Conservation (phyloP, 2,329 filamentous ascomycete species). For the Cladophialophora bantiana region DNA sequence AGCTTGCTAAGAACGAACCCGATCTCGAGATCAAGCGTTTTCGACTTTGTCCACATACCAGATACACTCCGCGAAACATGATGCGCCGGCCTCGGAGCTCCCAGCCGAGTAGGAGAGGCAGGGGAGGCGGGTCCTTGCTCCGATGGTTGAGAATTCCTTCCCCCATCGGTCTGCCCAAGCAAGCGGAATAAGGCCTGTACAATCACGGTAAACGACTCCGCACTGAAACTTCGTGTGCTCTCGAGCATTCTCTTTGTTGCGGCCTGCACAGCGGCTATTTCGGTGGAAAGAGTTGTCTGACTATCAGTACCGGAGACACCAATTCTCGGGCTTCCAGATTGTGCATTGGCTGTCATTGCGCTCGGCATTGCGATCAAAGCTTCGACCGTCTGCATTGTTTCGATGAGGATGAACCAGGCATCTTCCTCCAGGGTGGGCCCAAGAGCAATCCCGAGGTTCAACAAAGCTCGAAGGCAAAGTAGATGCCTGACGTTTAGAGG, state of each 20-base stretch:
- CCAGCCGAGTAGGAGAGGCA: slow-evolving; percentile 52
- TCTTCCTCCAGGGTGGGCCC: slow-evolving; percentile 81
- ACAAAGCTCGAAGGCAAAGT: slow-evolving; percentile 82
- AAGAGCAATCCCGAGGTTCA: slow-evolving; percentile 95
- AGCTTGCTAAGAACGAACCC: slow-evolving; percentile 72
- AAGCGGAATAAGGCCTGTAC: slow-evolving; percentile 35
- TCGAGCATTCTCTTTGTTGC: slow-evolving; percentile 87
- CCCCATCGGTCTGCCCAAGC: slow-evolving; percentile 38
- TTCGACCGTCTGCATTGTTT: slow-evolving; percentile 91
- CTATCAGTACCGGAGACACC: slow-evolving; percentile 42
- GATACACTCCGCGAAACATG: slow-evolving; percentile 52
- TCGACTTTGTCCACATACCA: slow-evolving; percentile 49
- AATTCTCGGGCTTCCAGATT: slow-evolving; percentile 37
- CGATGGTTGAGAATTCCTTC: slow-evolving; percentile 51
- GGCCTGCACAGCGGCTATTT: slow-evolving; percentile 87
- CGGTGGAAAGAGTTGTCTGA: slow-evolving; percentile 72
- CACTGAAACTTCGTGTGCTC: slow-evolving; percentile 89
- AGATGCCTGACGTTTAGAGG: slow-evolving; percentile 87
- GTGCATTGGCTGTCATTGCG: slow-evolving; percentile 42
- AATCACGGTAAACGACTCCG: slow-evolving; percentile 78
- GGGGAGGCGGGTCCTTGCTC: slow-evolving; percentile 21
- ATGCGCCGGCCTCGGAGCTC: slow-evolving; percentile 45
- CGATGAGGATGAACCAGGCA: slow-evolving; percentile 87
- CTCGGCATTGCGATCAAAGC: slow-evolving; percentile 71
- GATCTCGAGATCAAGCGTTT: slow-evolving; percentile 53